Base-by-base conservation (phyloP, 2,329 filamentous ascomycete genomes). In the Cladophialophora bantiana region DNA sequence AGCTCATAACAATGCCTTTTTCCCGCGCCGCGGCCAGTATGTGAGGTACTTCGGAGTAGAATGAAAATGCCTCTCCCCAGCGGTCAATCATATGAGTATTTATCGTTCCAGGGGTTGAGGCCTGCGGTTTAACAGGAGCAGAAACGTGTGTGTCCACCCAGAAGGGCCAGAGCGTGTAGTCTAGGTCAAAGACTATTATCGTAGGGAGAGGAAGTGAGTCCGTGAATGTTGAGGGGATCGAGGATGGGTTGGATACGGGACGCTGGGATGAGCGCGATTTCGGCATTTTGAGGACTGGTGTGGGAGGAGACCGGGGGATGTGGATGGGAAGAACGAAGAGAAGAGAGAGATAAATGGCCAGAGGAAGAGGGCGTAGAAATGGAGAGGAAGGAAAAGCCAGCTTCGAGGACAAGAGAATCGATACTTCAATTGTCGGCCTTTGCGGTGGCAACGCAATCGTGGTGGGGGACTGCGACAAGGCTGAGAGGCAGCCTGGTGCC, bases 121-220 rank as follows among this genome's bases (percentile, higher is more conserved):
- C 13, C 13, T 48, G 42, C 1, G 87, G 83, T 69, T 88, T 89
- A 58, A 97, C 80, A 0, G 93, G 94, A 6, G 88, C 86, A 31
- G 88, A 87, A 73, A 95, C 90, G 79, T 97, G 94, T 3, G 93
- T 97, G 82, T 98, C 95, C 1, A 96, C 90, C 94, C 94, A 98
- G 81, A 97, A 97, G 4, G 94, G 93, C 95, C 94, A 98, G n/a
- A 98, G 85, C 0, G 95, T 98, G 84, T 97, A 98, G 84, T 98
- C 94, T 69, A 98, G 88, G 78, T 98, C 95, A 81, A 98, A 97
- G 70, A 95, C 91, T 73, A 98, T 86, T 72, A 97, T 85, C 68
- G 89, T 88, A 0, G 94, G 94, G 1, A 97, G 85, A 0, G 93
- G 91, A 0, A 88, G 85, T 50, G 87, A 84, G 72, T 90, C 88